A percentile compares a stretch with the other conserved stretches of the same genome.
These are phyloP conservation scores for Elaeis oleifera DNA, from an alignment of 202 grass and related monocot species.

Conservation along the genomic window DNA sequence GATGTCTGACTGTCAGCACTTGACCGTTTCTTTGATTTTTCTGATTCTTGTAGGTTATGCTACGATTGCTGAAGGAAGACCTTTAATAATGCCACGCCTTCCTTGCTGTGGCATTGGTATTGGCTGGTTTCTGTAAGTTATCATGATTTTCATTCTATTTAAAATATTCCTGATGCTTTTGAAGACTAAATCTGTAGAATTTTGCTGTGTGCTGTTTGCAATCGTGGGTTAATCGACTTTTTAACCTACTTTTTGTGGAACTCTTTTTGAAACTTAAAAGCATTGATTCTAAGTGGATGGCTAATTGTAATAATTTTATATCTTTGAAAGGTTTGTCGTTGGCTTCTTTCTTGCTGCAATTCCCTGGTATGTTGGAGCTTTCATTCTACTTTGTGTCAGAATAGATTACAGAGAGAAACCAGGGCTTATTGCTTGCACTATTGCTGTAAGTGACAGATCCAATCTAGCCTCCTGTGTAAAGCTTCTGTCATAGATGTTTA, in stretches of 20 bases:
- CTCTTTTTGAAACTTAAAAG: too few relatives aligned
- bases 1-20: neutral
- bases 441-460: slow-evolving; percentile 45
- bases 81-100: slow-evolving; percentile 41
- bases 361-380: slow-evolving; percentile 96
- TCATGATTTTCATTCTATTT: slow-evolving; percentile 13
- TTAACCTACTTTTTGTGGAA: too few relatives aligned
- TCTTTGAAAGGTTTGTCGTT: slow-evolving; percentile 54
- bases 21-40: neutral
- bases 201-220: too few relatives aligned
- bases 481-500: too few relatives aligned
- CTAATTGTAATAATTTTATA: neutral
- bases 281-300: too few relatives aligned
- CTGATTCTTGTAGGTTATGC: slow-evolving; percentile 20
- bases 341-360: slow-evolving; percentile 95
- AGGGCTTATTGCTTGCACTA: slow-evolving; percentile 83
- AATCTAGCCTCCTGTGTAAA: too few relatives aligned
- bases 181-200: too few relatives aligned
- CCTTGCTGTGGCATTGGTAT: slow-evolving; percentile 82
- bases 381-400: slow-evolving; percentile 62
- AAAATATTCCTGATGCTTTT: too few relatives aligned
- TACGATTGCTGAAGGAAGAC: slow-evolving; percentile 15
- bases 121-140: slow-evolving; percentile 81
- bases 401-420: slow-evolving; percentile 86
- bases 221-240: too few relatives aligned